phyloP scores from a whole-genome alignment of 1,284 basidiomycete genomes.

The Bjerkandera adusta region DNA sequence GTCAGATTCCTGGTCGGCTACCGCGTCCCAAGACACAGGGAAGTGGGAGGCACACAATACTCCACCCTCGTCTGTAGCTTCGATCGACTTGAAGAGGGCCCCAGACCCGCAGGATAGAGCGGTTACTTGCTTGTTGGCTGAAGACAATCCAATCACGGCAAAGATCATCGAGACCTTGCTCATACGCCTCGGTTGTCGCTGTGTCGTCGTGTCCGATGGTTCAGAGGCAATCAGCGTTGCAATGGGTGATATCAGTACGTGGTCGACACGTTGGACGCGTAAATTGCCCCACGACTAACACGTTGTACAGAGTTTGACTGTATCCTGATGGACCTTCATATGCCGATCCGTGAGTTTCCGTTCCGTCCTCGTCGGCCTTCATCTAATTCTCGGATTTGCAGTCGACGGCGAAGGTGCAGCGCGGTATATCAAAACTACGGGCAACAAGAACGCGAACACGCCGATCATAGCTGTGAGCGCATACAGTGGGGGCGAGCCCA shows the following conservation, averaged over 20 bases:
- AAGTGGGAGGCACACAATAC: conserved; percentile 45
- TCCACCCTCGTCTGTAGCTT: conserved; percentile 76
- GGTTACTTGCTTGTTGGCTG: conserved; percentile 91
- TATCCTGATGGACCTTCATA: conserved; percentile 87
- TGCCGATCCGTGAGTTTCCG: conserved; percentile 76
- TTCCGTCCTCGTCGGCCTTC: conserved; percentile 14
- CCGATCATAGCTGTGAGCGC: conserved; percentile 93
- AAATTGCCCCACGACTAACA: conserved; percentile 19
- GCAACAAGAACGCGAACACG: conserved; percentile 84
- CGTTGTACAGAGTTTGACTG: conserved; percentile 72
- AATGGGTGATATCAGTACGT: conserved; percentile 93
- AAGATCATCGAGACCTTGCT: conserved; percentile 95
- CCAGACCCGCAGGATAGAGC: conserved; percentile 74
- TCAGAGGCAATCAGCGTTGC: conserved; percentile 96
- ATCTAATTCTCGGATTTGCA: conserved; percentile 27
- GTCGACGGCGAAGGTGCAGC: conserved; percentile 93
- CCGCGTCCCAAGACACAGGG: conserved; percentile 48
- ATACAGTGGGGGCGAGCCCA: conserved; percentile 68
- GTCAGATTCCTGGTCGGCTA: conserved; percentile 71
- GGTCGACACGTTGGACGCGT: background rate
- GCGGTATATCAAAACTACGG: conserved; percentile 92
- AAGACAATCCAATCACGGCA: conserved; percentile 96
- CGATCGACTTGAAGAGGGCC: conserved; percentile 69
- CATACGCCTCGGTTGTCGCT: conserved; percentile 89
- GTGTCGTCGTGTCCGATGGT: conserved; percentile 92